Base-by-base conservation (phyloP, 768 basidiomycete genomes). In the Melanogaster broomeanus region DNA sequence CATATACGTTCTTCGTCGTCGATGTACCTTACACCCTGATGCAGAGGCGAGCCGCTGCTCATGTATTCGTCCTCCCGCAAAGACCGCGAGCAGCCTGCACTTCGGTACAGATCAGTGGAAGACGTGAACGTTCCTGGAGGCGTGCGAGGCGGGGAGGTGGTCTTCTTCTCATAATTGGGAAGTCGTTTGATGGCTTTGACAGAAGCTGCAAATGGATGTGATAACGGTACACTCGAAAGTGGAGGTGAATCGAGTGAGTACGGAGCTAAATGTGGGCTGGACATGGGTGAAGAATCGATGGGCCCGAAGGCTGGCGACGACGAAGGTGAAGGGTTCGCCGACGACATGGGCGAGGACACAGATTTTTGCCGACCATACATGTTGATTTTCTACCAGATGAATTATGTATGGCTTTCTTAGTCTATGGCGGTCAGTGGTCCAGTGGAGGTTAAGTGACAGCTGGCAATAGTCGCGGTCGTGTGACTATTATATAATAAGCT, bases 151-250 rank as follows among this genome's bases (percentile, higher is more conserved):
- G 54, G 61, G 21, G 58, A 52, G 34, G 52, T 49, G 27, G 15
- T 30, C 60, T 62, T 69, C 60, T 72, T 75, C 60, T 83, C 79
- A 42, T 80, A 79, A 12, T 72, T 59, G 3, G 76, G 76, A 24
- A 71, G 77, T 4, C 59, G 60, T 58, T 73, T 74, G 25, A 58
- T 69, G 4, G 77, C 74, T 49, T 79, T 81, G 4, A 77, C 76
- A 1, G 84, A 83, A 0, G 77, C 86, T 12, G 87, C 81, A 47
- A 84, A 81, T 0, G 84, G 85, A 58, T 87, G 66, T 52, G 56
- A 49, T 22, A 64, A 53, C 6, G 53, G 38, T 13, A 13, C 22
- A 33, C 43, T 49, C n/a, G 59, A 45, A 15, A 54, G 57, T 53
- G 40, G 71, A 63, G 35, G 75, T 62, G 38, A 72, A 66, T 54